These are phyloP conservation scores for Corymbia maculata DNA, from an alignment of 345 rosid genomes.

Conservation along the genomic window DNA sequence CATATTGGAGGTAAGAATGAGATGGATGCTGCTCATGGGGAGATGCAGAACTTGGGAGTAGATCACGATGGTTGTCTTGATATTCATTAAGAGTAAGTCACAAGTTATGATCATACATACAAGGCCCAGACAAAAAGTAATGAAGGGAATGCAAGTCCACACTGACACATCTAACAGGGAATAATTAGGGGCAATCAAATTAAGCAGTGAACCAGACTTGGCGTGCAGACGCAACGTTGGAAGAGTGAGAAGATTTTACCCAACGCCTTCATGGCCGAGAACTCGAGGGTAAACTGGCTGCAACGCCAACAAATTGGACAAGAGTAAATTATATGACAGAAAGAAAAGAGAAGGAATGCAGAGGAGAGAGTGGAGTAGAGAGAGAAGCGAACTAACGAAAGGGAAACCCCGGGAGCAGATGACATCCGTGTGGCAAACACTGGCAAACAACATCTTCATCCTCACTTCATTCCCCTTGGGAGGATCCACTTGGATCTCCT, in stretches of 20 bases:
- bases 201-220: neutral
- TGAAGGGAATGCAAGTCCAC: neutral
- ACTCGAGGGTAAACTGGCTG: conserved; percentile 49
- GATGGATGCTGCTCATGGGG: neutral
- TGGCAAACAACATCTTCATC: conserved; percentile 48
- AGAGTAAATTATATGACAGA: neutral
- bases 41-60: neutral
- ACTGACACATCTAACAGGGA: neutral
- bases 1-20: neutral
- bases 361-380: neutral
- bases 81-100: neutral
- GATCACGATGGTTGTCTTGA: neutral
- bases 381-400: neutral
- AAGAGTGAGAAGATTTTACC: neutral
- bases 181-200: neutral
- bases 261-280: neutral
- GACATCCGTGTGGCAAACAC: conserved; percentile 56
- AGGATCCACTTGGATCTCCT: conserved; percentile 55
- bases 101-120: neutral
- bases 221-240: neutral
- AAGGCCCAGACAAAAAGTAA: neutral
- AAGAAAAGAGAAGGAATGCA: neutral
- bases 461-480: conserved; percentile 55
- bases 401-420: conserved; percentile 17
- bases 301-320: neutral